phyloP scores from a whole-genome alignment of 768 basidiomycete genomes.

The Amanita muscaria region DNA sequence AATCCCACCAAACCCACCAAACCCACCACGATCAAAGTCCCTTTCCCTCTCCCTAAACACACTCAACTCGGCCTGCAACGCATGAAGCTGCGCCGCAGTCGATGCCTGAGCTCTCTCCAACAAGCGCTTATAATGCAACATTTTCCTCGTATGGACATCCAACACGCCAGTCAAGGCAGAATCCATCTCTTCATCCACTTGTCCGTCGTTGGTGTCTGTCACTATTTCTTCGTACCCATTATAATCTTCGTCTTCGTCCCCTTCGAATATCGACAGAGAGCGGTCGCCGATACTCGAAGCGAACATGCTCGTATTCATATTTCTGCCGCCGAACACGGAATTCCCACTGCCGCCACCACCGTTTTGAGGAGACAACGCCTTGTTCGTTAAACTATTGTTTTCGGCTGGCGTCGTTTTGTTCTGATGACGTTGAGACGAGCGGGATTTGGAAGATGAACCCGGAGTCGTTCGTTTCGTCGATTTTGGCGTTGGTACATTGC shows the following conservation, averaged over 20 bases:
- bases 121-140: conserved; percentile 68
- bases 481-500: conserved; percentile 12
- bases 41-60: conserved; percentile 42
- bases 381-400: conserved; percentile 18
- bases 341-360: too few species aligned
- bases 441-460: conserved; percentile 30
- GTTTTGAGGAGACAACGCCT: conserved; percentile 9
- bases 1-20: background rate
- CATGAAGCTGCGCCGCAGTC: conserved; percentile 75
- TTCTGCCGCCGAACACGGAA: too few species aligned
- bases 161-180: conserved; percentile 30
- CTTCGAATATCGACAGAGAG: conserved; percentile 6
- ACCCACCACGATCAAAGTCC: background rate
- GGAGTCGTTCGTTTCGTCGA: conserved; percentile 30
- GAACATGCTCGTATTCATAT: background rate
- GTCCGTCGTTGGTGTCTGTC: conserved; percentile 50
- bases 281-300: background rate
- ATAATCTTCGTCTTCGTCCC: conserved; percentile 9
- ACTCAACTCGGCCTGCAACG: conserved; percentile 73
- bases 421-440: conserved; percentile 10
- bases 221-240: conserved; percentile 63
- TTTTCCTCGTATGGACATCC: conserved; percentile 41
- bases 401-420: conserved; percentile 15
- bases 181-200: conserved; percentile 63
- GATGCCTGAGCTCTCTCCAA: conserved; percentile 75